Evolutionary conservation across 164 flowering plant species (phyloP).

Genomic region (Paratinospora sagittata): DNA sequence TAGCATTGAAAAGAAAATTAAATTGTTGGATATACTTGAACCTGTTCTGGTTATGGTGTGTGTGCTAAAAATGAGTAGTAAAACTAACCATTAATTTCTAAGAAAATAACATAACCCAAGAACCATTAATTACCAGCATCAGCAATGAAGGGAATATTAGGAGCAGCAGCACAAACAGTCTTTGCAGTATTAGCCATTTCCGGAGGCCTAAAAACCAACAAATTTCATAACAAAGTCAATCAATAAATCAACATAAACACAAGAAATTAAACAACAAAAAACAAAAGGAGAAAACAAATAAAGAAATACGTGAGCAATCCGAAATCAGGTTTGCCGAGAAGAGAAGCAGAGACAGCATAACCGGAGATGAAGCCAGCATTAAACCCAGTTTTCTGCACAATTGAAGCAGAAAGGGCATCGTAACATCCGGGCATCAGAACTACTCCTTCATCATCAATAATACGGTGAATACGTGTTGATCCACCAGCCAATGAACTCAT

Average conservation of each 20-base stretch:
- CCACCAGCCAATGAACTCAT: background rate
- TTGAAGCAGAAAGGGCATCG: constrained; percentile 27
- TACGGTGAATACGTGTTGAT: constrained; percentile 17
- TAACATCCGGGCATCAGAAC: constrained; percentile 29
- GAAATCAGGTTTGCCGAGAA: constrained; percentile 28
- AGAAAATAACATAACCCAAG: background rate
- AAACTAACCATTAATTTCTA: too few relatives aligned
- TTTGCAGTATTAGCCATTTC: constrained; percentile 21
- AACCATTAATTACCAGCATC: constrained; percentile 24
- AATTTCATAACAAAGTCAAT: background rate
- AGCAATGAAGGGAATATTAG: constrained; percentile 20
- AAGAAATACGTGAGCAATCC: constrained; percentile 27
- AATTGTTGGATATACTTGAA: too few relatives aligned
- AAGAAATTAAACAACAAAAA: too few relatives aligned
- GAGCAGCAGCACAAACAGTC: constrained; percentile 18
- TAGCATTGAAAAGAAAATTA: too few relatives aligned
- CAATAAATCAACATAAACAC: background rate
- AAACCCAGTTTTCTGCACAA: constrained; percentile 23
- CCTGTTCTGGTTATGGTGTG: too few relatives aligned
- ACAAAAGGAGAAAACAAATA: too few relatives aligned
- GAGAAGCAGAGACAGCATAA: constrained; percentile 27
- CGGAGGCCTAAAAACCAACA: constrained; percentile 21
- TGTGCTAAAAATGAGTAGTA: too few relatives aligned
- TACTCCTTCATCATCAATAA: constrained; percentile 26
- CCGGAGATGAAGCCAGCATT: constrained; percentile 28